Percentiles rank a stretch among this genome's conserved stretches.
These are phyloP conservation scores for Phytophthora foliorum DNA, from an alignment of 352 stramenopile genomes.

Conservation along the genomic window DNA sequence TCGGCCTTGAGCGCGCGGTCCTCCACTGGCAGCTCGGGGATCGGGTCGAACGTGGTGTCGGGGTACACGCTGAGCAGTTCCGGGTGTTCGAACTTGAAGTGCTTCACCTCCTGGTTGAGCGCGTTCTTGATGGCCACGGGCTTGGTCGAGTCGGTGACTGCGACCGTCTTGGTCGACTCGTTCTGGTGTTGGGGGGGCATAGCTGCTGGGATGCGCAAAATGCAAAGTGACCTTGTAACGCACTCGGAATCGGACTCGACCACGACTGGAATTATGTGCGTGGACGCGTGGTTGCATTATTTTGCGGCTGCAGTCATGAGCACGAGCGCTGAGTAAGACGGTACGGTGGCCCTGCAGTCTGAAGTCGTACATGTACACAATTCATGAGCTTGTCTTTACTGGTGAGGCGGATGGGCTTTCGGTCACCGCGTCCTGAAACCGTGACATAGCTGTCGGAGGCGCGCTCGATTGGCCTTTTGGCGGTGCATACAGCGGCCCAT, in stretches of 20 bases:
- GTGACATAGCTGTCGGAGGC: neutral
- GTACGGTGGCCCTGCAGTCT: no score
- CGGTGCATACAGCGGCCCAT: constrained; percentile 1
- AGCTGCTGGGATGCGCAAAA: constrained; percentile 22
- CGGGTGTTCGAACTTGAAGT: constrained; percentile 31
- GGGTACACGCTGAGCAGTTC: constrained; percentile 39
- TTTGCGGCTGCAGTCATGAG: neutral
- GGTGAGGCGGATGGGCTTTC: neutral
- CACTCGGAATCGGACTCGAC: neutral
- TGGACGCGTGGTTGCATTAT: constrained; percentile 4
- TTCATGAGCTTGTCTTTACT: neutral
- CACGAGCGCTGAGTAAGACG: neutral
- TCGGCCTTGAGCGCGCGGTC: constrained; percentile 45
- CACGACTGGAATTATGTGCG: neutral
- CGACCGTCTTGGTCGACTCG: neutral
- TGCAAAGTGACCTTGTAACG: constrained; percentile 14
- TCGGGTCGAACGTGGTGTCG: constrained; percentile 37
- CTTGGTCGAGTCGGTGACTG: neutral
- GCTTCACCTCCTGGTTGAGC: constrained; percentile 20
- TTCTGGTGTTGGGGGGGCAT: constrained; percentile 41
- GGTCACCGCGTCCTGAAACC: neutral
- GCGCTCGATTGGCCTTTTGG: neutral
- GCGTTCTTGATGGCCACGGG: constrained; percentile 23
- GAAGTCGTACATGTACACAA: neutral
- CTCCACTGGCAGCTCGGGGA: constrained; percentile 39